A percentile compares a stretch with the other conserved stretches of the same genome.
Evolutionary conservation across 495 filamentous ascomycete genomes (phyloP).

Genomic region (Hypomontagnella monticulosa): DNA sequence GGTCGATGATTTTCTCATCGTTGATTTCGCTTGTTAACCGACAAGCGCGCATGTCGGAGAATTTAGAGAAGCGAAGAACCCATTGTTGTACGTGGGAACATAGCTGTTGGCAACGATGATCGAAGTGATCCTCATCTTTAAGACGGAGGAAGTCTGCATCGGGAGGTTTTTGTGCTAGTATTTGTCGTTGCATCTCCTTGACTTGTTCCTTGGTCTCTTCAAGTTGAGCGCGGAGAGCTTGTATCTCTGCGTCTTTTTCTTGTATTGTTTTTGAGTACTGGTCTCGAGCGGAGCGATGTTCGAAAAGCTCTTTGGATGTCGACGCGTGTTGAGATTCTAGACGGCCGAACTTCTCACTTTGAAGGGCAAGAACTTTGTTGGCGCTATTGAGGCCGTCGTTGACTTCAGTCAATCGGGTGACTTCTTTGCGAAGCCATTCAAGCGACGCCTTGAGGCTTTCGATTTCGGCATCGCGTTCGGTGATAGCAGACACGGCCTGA

Average conservation of each 20-base stretch:
- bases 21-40: constrained; percentile 79
- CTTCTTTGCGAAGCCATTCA: constrained; percentile 80
- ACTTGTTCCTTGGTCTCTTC: constrained; percentile 81
- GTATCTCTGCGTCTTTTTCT: constrained; percentile 82
- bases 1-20: constrained; percentile 89
- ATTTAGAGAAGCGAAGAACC: constrained; percentile 95
- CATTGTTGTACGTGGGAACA: constrained; percentile 95
- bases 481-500: constrained; percentile 58
- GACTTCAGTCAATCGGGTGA: constrained; percentile 73
- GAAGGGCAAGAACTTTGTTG: constrained; percentile 71
- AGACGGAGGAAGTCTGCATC: constrained; percentile 80
- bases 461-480: constrained; percentile 81
- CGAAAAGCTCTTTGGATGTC: constrained; percentile 69
- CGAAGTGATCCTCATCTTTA: constrained; percentile 93
- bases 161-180: constrained; percentile 70
- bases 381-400: constrained; percentile 78
- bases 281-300: constrained; percentile 65
- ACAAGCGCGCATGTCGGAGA: constrained; percentile 88
- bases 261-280: constrained; percentile 72
- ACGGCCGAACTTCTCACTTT: constrained; percentile 67
- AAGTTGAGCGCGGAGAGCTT: constrained; percentile 78
- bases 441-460: constrained; percentile 79
- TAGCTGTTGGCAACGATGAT: constrained; percentile 89
- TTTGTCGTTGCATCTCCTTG: constrained; percentile 81
- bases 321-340: constrained; percentile 67